Conservation (phyloP, 768 basidiomycete genomes). For the Rhizopogon sp. region DNA sequence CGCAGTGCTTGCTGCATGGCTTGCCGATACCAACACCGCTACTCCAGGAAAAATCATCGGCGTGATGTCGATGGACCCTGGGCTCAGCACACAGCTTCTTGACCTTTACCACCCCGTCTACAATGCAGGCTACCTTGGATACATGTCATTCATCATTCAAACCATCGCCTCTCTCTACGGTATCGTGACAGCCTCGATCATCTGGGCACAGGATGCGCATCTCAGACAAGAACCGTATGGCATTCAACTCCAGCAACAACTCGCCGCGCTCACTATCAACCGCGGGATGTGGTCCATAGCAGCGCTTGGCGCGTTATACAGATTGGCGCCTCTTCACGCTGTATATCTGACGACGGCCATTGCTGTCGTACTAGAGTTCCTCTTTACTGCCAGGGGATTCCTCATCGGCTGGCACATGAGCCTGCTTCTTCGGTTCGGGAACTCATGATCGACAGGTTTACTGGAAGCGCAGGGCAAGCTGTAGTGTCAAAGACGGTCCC, state of each 20-base stretch:
- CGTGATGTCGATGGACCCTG: slow-evolving; percentile 1
- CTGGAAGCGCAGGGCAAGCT: slow-evolving; percentile 66
- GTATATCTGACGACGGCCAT: background rate
- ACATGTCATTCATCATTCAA: background rate
- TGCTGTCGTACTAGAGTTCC: background rate
- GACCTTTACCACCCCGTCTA: background rate
- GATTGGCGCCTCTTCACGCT: background rate
- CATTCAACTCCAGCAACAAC: background rate
- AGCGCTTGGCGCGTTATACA: background rate
- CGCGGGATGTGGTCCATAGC: background rate
- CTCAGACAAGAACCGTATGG: background rate
- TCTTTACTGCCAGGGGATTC: background rate
- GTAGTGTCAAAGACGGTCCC: slow-evolving; percentile 62
- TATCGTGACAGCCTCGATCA: background rate
- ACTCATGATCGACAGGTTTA: slow-evolving; percentile 39
- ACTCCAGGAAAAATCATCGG: background rate
- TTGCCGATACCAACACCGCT: background rate
- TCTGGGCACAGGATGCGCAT: background rate
- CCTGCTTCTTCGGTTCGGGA: slow-evolving; percentile 9
- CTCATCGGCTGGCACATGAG: background rate
- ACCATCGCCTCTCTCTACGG: background rate
- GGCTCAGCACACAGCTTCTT: slow-evolving; percentile 1
- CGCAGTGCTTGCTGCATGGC: background rate
- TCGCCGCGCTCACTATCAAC: slow-evolving; percentile 1
- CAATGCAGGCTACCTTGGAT: background rate